Evolutionary conservation across 1,284 basidiomycete species (phyloP), one percentile per base, ranked within the genome.

Genomic region (Fomitopsis palustris): DNA sequence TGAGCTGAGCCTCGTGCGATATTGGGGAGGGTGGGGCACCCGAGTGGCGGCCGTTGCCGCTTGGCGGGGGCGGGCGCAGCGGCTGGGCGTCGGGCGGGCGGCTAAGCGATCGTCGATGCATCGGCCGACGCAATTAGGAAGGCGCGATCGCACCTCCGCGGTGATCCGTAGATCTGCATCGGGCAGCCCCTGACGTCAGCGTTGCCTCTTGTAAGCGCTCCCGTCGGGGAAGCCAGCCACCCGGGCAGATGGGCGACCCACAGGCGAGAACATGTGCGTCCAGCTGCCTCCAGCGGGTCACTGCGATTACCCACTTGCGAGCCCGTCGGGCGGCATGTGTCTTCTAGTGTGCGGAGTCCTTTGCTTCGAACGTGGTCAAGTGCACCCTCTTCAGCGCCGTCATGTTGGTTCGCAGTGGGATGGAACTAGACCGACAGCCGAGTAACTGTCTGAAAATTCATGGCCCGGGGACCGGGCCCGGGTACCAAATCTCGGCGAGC

Each of bases 101-200:
- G 19, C 5, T 35, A 52, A 9, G 3, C 33, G 49, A 52, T 52
- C 49, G 49, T 19, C 49, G 49, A 52, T 52, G 29, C 49, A 35
- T 52, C 49, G 49, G 49, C 49, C 49, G 49, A 52, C 17, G 29
- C 49, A 14, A 37, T 10, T 14, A 37, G 35, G 49, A 52, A 52
- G 49, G 17, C 49, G 49, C 31, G 49, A 52, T 21, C 49, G 42
- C 42, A 27, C 45, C 19, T 52, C 49, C 49, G 49, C 7, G 2
- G n/a, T 35, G 49, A 52, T 52, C 49, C 49, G 49, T 31, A 52
- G 49, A 52, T 52, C 31, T n/a, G 45, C 45, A 47, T 47, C 45
- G 45, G 45, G 45, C 23, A 21, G 8, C 21, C n/a, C 25, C 21
- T 47, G 45, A 47, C 45, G 45, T 47, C 45, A 47, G 45, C 14